These are phyloP conservation scores for Pythium insidiosum DNA, from an alignment of 352 stramenopile species.

Conservation along the genomic window DNA sequence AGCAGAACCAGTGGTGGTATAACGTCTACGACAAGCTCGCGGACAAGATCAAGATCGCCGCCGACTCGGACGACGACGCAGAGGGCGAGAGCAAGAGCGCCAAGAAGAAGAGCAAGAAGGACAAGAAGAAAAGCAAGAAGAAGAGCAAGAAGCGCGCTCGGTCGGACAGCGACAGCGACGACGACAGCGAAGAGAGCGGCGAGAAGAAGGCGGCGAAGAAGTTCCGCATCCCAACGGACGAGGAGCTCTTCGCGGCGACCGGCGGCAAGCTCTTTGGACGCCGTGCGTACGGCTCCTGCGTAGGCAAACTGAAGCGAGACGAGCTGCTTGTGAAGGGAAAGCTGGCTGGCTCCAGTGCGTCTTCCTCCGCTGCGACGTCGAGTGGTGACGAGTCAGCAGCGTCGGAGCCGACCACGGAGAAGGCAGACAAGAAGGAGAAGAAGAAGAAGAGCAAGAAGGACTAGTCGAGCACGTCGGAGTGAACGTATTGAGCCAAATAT, in stretches of 20 bases:
- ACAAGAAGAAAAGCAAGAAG: constrained; percentile 27
- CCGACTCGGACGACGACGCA: constrained; percentile 48
- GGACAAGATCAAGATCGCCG: constrained; percentile 79
- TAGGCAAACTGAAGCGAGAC: constrained; percentile 81
- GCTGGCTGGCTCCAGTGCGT: constrained; percentile 1
- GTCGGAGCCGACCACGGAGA: constrained; percentile 11
- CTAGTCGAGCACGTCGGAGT: neutral
- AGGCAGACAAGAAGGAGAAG: constrained; percentile 18
- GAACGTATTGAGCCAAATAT: neutral
- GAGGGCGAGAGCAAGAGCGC: constrained; percentile 25
- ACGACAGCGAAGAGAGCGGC: constrained; percentile 21
- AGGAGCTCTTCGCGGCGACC: constrained; percentile 94
- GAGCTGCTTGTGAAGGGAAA: constrained; percentile 36
- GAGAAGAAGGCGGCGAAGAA: constrained; percentile 18
- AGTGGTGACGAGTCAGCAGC: neutral
- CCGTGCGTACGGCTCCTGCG: constrained; percentile 85
- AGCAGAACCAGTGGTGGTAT: constrained; percentile 85
- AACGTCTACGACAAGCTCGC: constrained; percentile 84
- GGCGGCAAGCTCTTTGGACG: constrained; percentile 94
- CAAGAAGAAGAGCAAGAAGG: constrained; percentile 45
- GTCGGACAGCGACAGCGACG: constrained; percentile 12
- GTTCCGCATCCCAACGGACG: constrained; percentile 83
- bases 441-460: constrained; percentile 8
- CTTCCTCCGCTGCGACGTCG: no score
- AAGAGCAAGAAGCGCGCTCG: constrained; percentile 28